These are phyloP conservation scores for Ceriops decandra DNA, from an alignment of 345 rosid genomes.

Conservation along the genomic window DNA sequence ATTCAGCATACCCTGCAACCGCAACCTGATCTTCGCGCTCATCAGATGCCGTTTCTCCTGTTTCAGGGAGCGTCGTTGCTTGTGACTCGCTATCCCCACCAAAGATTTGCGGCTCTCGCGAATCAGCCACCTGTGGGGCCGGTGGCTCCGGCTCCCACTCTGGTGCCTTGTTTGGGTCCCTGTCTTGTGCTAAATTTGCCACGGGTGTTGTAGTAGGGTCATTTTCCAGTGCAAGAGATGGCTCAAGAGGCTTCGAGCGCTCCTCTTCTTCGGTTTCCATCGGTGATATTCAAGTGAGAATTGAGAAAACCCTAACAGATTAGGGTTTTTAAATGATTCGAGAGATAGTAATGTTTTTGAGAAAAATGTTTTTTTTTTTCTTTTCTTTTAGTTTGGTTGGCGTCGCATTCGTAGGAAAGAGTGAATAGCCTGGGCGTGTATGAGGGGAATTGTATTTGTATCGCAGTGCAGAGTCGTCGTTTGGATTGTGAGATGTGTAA, in stretches of 20 bases:
- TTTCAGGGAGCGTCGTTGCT: background rate
- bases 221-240: constrained; percentile 21
- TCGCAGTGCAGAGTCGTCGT: too few species aligned
- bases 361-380: background rate
- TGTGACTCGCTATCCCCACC: constrained; percentile 11
- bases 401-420: too few species aligned
- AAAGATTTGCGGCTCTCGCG: background rate
- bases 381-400: too few species aligned
- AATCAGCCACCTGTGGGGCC: constrained; percentile 5
- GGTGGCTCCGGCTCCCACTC: constrained; percentile 17
- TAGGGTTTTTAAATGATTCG: constrained; percentile 35
- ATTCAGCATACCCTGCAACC: constrained; percentile 4
- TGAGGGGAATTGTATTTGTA: too few species aligned
- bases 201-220: constrained; percentile 1
- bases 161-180: constrained; percentile 3
- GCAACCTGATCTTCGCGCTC: constrained; percentile 9
- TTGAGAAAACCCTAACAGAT: constrained; percentile 25
- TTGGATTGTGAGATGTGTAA: too few species aligned
- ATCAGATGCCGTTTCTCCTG: constrained; percentile 5
- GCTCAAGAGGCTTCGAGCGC: constrained; percentile 12
- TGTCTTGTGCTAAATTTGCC: background rate
- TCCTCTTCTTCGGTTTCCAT: constrained; percentile 62
- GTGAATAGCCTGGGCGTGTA: too few species aligned
- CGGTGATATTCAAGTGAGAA: background rate
- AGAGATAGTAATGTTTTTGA: constrained; percentile 14